Evolutionary conservation across 495 filamentous ascomycete genomes (phyloP).

Genomic region (Platismatia glauca): DNA sequence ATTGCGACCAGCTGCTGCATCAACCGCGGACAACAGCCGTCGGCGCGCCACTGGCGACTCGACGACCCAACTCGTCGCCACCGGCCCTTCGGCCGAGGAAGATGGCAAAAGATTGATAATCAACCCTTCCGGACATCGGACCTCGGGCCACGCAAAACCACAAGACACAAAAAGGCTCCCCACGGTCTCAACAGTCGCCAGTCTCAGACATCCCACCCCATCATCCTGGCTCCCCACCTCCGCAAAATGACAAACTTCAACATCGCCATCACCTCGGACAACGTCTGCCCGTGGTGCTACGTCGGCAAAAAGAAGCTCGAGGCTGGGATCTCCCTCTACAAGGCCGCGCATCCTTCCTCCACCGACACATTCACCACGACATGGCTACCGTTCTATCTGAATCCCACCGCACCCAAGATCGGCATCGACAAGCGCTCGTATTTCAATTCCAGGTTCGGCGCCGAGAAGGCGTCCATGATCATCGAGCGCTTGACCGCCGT

Average conservation of each 20-base stretch:
- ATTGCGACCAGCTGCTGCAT: not conserved
- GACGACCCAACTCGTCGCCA: not conserved
- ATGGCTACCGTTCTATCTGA: constrained; percentile 77
- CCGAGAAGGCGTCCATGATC: constrained; percentile 47
- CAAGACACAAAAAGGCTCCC: not conserved
- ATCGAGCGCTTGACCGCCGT: constrained; percentile 46
- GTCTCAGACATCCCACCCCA: too few species aligned
- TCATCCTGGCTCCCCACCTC: constrained; percentile 15
- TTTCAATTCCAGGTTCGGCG: constrained; percentile 51
- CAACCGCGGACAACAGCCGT: not conserved
- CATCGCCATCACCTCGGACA: constrained; percentile 67
- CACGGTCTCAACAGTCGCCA: not conserved
- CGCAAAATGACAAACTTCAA: constrained; percentile 64
- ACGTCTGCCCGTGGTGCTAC: constrained; percentile 81
- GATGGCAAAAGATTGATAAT: not conserved
- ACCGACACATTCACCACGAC: constrained; percentile 59
- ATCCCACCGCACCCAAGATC: constrained; percentile 50
- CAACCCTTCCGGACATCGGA: not conserved
- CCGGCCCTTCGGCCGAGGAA: not conserved
- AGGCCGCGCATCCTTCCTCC: constrained; percentile 41
- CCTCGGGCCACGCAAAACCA: not conserved
- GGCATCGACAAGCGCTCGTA: constrained; percentile 48
- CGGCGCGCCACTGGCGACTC: too few species aligned
- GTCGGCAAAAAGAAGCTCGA: constrained; percentile 70
- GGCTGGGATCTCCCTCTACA: constrained; percentile 58